Evolutionary conservation across 1,284 basidiomycete genomes (phyloP).

Genomic region (Quambalaria eucalypti): DNA sequence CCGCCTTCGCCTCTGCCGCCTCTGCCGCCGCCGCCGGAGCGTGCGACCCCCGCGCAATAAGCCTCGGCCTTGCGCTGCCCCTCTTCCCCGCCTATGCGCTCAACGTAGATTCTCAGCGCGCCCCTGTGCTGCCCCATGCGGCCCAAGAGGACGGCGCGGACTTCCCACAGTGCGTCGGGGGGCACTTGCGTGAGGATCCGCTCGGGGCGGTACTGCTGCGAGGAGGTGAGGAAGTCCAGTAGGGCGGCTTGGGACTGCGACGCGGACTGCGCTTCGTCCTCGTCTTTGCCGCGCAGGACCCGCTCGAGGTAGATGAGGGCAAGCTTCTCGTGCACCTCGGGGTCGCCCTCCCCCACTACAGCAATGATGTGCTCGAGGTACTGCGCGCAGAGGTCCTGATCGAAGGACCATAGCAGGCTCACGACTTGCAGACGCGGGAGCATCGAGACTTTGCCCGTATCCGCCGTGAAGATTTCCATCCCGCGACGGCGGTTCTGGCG

Average conservation of each 20-base stretch:
- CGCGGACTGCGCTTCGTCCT: not conserved
- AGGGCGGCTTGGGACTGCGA: conserved; percentile 56
- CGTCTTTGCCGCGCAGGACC: conserved; percentile 17
- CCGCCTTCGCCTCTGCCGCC: not conserved
- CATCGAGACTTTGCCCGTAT: conserved; percentile 62
- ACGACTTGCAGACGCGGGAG: conserved; percentile 48
- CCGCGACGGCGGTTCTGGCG: conserved; percentile 62
- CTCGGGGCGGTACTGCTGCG: conserved; percentile 66
- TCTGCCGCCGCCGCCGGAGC: not conserved
- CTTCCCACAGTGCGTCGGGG: conserved; percentile 64
- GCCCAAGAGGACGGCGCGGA: conserved; percentile 79
- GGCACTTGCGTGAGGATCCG: conserved; percentile 68
- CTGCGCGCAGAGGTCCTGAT: conserved; percentile 56
- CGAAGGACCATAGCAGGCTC: conserved; percentile 59
- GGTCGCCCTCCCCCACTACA: conserved; percentile 61
- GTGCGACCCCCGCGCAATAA: conserved; percentile 28
- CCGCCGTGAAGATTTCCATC: conserved; percentile 88
- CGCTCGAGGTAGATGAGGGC: conserved; percentile 67
- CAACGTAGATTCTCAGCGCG: conserved; percentile 84
- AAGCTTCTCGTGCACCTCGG: conserved; percentile 74
- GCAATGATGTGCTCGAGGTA: conserved; percentile 82
- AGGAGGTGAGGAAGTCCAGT: conserved; percentile 65
- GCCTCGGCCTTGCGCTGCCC: conserved; percentile 79
- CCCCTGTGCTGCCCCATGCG: conserved; percentile 81
- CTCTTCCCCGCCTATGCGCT: conserved; percentile 55